Conservation (phyloP, 768 basidiomycete genomes). For the Tephrocybe sp. region DNA sequence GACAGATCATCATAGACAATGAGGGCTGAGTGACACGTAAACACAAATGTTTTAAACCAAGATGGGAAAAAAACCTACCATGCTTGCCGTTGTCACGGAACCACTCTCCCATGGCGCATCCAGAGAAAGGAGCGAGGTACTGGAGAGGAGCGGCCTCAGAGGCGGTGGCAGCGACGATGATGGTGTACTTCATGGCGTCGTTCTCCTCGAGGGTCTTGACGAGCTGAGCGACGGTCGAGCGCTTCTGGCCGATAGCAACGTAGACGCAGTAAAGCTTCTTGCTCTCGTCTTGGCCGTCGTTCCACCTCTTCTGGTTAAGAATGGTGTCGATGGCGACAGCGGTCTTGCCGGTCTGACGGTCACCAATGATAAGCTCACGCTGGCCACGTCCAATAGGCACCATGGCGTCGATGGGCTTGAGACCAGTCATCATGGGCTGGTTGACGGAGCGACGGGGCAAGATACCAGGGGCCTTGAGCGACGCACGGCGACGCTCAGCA, state of each 20-base stretch:
- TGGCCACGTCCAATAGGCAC: slow-evolving; percentile 99
- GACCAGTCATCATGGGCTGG: slow-evolving; percentile 99
- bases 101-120: slow-evolving; percentile 99
- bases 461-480: slow-evolving; percentile 98
- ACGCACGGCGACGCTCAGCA: slow-evolving; percentile 93
- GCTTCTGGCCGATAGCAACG: slow-evolving; percentile 99
- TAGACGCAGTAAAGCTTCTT: slow-evolving; percentile 99
- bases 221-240: slow-evolving; percentile 98
- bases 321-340: slow-evolving; percentile 99
- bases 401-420: slow-evolving; percentile 99
- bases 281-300: slow-evolving; percentile 93
- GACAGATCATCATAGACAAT: slow-evolving; percentile 99
- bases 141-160: slow-evolving; percentile 99
- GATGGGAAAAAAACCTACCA: slow-evolving; percentile 47
- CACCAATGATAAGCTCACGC: slow-evolving; percentile 99
- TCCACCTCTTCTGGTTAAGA: slow-evolving; percentile 99
- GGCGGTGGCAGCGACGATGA: slow-evolving; percentile 99
- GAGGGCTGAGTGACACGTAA: slow-evolving; percentile 54
- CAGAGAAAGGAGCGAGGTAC: slow-evolving; percentile 99
- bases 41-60: slow-evolving; percentile 5
- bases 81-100: slow-evolving; percentile 99
- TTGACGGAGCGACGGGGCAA: slow-evolving; percentile 98
- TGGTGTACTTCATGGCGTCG: slow-evolving; percentile 99
- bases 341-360: slow-evolving; percentile 99
- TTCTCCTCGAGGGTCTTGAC: slow-evolving; percentile 99